Evolutionary conservation across 2,329 filamentous ascomycete species (phyloP).

Genomic region (Epichloe sibirici): DNA sequence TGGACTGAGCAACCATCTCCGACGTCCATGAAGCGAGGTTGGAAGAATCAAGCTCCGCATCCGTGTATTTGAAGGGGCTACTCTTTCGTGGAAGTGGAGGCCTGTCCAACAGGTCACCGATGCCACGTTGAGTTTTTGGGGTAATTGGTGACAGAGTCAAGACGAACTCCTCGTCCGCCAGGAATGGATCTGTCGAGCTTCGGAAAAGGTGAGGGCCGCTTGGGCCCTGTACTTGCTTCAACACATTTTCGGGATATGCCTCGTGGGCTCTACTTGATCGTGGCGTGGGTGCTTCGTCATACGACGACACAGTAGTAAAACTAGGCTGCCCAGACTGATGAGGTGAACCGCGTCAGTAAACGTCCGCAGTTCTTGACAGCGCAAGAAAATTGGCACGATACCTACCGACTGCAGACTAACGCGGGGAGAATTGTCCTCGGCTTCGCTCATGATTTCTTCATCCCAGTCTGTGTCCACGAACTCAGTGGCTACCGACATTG

Average conservation of each 20-base stretch:
- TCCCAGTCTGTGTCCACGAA: constrained; percentile 67
- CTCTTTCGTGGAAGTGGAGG: constrained; percentile 21
- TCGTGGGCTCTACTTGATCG: constrained; percentile 49
- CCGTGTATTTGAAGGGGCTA: constrained; percentile 44
- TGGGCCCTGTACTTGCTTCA: constrained; percentile 64
- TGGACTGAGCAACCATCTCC: constrained; percentile 71
- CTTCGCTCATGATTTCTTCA: constrained; percentile 42
- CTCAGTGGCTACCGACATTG: constrained; percentile 61
- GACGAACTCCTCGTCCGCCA: constrained; percentile 34
- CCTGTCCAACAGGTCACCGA: constrained; percentile 16
- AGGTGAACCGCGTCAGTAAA: constrained; percentile 6
- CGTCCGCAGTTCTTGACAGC: neutral
- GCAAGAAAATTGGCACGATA: constrained; percentile 5
- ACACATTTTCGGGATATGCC: constrained; percentile 47
- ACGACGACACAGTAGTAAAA: constrained; percentile 77
- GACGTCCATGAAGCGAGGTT: constrained; percentile 58
- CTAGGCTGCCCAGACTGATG: constrained; percentile 58
- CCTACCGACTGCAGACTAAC: constrained; percentile 62
- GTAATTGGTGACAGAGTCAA: constrained; percentile 65
- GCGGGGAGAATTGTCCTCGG: constrained; percentile 54
- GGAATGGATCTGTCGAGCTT: constrained; percentile 41
- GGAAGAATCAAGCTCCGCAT: constrained; percentile 43
- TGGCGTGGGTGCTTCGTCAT: constrained; percentile 73
- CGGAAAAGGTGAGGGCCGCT: constrained; percentile 80
- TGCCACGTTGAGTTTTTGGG: constrained; percentile 42